phyloP scores from a whole-genome alignment of 345 rosid genomes.

The Ceriops tagal region DNA sequence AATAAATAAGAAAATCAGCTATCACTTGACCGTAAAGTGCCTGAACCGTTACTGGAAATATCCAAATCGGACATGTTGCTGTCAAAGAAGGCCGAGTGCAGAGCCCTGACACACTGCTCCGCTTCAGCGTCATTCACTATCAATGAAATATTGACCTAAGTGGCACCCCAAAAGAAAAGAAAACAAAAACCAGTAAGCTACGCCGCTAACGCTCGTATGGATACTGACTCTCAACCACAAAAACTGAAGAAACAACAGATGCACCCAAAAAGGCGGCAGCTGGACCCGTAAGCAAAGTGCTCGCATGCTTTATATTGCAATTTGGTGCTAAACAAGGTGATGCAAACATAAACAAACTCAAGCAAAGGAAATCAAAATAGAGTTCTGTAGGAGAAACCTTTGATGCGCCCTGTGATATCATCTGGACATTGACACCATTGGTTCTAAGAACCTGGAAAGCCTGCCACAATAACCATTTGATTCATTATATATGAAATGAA shows the following conservation, averaged over 20 bases:
- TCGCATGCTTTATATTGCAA: background rate
- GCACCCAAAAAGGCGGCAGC: too few relatives aligned
- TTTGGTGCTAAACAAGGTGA: background rate
- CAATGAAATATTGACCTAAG: conserved; percentile 85
- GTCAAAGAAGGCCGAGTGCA: conserved; percentile 74
- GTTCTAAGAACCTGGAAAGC: conserved; percentile 77
- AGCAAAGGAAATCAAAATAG: conserved; percentile 1
- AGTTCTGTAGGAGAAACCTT: conserved; percentile 46
- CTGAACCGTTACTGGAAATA: conserved; percentile 33
- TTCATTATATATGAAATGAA: background rate
- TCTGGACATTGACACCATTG: conserved; percentile 91
- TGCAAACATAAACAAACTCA: background rate
- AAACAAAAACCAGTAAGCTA: background rate
- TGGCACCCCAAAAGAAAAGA: background rate
- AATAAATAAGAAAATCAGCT: background rate
- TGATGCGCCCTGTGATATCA: conserved; percentile 99
- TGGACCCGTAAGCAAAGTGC: too few relatives aligned
- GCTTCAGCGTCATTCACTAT: conserved; percentile 81
- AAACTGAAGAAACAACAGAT: background rate
- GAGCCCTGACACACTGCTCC: conserved; percentile 77
- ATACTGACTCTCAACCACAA: background rate
- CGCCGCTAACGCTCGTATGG: background rate
- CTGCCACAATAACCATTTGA: conserved; percentile 31
- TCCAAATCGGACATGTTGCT: conserved; percentile 44
- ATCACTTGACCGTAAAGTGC: conserved; percentile 21